These are phyloP conservation scores for Trypanosoma caninum DNA, from an alignment of 208 protist species.

Conservation along the genomic window DNA sequence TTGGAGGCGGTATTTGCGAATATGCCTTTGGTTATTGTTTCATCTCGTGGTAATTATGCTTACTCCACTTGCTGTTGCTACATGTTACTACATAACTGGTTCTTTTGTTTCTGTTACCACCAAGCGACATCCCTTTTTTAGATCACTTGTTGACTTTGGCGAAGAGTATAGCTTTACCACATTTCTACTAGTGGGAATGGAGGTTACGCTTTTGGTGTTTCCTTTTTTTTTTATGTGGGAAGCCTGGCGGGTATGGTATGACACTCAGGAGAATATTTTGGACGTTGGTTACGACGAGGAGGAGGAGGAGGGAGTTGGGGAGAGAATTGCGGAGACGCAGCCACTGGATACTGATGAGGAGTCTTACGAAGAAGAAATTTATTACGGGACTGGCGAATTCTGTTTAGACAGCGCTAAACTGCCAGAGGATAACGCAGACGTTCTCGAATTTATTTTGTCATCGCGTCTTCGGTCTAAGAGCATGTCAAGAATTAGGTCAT, in stretches of 20 bases:
- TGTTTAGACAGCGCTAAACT: slow-evolving; percentile 6
- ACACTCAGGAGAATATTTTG: neutral
- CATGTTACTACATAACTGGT: slow-evolving; percentile 1
- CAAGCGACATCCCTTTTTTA: neutral
- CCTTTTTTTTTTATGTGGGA: slow-evolving; percentile 14
- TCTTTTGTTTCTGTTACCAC: neutral
- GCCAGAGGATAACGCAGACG: slow-evolving; percentile 17
- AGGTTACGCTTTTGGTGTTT: neutral
- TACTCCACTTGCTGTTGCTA: neutral
- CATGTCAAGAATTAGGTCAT: neutral
- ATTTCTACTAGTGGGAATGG: neutral
- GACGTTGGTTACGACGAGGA: neutral
- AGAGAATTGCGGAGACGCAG: neutral
- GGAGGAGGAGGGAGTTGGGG: neutral
- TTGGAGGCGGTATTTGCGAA: neutral
- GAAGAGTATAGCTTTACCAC: neutral
- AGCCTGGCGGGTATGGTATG: slow-evolving; percentile 9
- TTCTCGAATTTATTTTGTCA: slow-evolving; percentile 12
- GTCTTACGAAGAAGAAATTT: neutral
- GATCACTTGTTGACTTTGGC: neutral
- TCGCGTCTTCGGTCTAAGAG: neutral
- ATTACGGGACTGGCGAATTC: neutral
- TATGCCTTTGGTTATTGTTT: neutral
- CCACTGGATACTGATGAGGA: slow-evolving; percentile 2
- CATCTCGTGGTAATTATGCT: neutral